phyloP scores from a whole-genome alignment of 202 grass and related monocot species.

The Dendrocalamus latiflorus region DNA sequence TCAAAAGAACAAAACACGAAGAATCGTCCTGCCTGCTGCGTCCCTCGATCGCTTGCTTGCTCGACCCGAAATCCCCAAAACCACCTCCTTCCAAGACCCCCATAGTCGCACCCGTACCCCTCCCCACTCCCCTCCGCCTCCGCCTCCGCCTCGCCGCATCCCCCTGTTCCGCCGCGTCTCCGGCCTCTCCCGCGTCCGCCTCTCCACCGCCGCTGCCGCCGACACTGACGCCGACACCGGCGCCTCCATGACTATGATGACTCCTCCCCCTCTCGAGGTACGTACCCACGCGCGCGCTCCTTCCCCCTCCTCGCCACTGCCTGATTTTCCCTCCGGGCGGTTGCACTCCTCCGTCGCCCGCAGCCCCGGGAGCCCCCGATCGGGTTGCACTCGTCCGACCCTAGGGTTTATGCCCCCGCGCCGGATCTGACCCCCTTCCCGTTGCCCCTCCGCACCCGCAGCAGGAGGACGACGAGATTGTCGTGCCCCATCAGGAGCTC shows the following conservation, averaged over 20 bases:
- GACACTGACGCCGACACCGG: background rate
- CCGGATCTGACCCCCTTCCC: slow-evolving; percentile 52
- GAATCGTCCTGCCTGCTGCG: no score
- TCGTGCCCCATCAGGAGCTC: slow-evolving; percentile 63
- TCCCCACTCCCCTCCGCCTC: no score
- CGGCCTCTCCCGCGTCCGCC: background rate
- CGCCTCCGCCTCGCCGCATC: no score
- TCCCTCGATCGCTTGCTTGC: no score
- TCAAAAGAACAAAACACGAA: no score
- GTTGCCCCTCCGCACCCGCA: slow-evolving; percentile 12
- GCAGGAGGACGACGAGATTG: slow-evolving; percentile 83
- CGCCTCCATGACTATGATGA: slow-evolving; percentile 58
- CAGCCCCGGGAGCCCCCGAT: background rate
- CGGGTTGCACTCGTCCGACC: background rate
- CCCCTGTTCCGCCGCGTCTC: no score
- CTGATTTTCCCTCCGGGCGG: background rate
- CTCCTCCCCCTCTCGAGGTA: slow-evolving; percentile 69
- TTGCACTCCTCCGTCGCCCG: background rate
- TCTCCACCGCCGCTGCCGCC: background rate
- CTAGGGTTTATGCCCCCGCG: slow-evolving; percentile 26
- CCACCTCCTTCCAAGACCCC: no score
- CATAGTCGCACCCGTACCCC: no score
- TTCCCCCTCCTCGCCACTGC: background rate
- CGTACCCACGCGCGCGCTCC: background rate
- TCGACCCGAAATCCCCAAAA: no score